These are phyloP conservation scores for Seiridium cupressi DNA, from an alignment of 2,329 filamentous ascomycete genomes.

Conservation along the genomic window DNA sequence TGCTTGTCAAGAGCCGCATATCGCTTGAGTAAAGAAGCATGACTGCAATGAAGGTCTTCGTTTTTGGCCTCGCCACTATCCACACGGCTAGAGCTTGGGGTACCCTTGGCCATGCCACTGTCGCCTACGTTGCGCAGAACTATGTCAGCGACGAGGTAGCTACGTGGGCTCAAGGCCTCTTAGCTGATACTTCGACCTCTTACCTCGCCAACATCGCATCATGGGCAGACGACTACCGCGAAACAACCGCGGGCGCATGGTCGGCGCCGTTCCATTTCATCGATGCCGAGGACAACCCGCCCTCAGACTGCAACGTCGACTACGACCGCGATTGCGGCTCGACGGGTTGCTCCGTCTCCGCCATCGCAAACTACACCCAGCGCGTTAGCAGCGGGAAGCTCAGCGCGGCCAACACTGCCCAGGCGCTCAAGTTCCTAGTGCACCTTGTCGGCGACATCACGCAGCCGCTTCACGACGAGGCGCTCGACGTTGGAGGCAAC, in stretches of 20 bases:
- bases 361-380: slow-evolving; percentile 21
- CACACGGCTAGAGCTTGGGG: slow-evolving; percentile 13
- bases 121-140: slow-evolving; percentile 36
- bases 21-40: too few species aligned
- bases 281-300: slow-evolving; percentile 36
- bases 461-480: slow-evolving; percentile 38
- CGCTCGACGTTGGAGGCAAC: slow-evolving; percentile 44
- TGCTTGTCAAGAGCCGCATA: too few species aligned
- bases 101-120: slow-evolving; percentile 34
- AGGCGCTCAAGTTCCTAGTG: slow-evolving; percentile 12
- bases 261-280: slow-evolving; percentile 36
- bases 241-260: slow-evolving; percentile 30
- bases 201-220: slow-evolving; percentile 36
- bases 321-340: slow-evolving; percentile 33
- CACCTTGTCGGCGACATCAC: slow-evolving; percentile 36
- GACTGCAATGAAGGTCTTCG: background rate
- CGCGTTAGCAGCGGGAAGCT: slow-evolving; percentile 15
- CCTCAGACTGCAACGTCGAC: slow-evolving; percentile 29
- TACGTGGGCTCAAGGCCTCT: slow-evolving; percentile 29
- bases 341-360: slow-evolving; percentile 29
- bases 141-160: slow-evolving; percentile 31
- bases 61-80: slow-evolving; percentile 9
- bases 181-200: slow-evolving; percentile 25
- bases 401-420: slow-evolving; percentile 10
- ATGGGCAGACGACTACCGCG: slow-evolving; percentile 34